Base-by-base conservation (phyloP, 83 land plant genomes). In the Thuja plicata region DNA sequence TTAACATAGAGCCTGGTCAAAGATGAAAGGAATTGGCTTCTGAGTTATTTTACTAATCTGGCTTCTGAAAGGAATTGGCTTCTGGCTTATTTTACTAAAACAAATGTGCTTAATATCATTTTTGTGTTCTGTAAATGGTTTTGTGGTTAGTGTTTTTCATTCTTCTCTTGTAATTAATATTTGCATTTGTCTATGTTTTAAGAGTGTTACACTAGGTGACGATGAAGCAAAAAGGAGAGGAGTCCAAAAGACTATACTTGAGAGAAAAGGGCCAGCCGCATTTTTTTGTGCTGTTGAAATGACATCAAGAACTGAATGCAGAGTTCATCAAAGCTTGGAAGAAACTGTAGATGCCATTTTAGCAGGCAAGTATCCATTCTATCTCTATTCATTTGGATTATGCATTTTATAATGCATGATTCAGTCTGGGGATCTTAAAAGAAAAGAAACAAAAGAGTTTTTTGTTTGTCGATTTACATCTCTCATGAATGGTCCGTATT, bases 181-280 rank as follows among this genome's bases (percentile, higher is more conserved):
- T 41, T 60, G 13, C 45, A 19, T 81, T 41, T 80, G 50, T 35
- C 87, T 87, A 24, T 89, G 84, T 81, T 55, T 43, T 50, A 89
- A 98, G 99, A 98, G 99, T 94, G 99, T 97, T 40, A 98, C 99
- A 87, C 99, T 98, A 50, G 99, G 99, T 41, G 99, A 98, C 90
- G 99, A 98, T 89, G 99, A 97, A 89, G 99, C 99, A 79, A 92
- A 91, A 86, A 98, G 96, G 91, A 93, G 99, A 85, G 95, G 96
- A 87, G 98, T 97, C 89, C 99, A 97, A 88, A 98, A 98, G 94
- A 98, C 99, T 85, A 94, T 98, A 57, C 94, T 98, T 85, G 99
- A 98, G 91, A 92, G 99, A 86, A 94, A 97, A 92, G 99, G 99
- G 38, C 99, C 99, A 41, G 95, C 99, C 0, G 90, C 99, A 60